Evolutionary conservation across 2,329 filamentous ascomycete genomes (phyloP).

Genomic region (Colletotrichum godetiae): DNA sequence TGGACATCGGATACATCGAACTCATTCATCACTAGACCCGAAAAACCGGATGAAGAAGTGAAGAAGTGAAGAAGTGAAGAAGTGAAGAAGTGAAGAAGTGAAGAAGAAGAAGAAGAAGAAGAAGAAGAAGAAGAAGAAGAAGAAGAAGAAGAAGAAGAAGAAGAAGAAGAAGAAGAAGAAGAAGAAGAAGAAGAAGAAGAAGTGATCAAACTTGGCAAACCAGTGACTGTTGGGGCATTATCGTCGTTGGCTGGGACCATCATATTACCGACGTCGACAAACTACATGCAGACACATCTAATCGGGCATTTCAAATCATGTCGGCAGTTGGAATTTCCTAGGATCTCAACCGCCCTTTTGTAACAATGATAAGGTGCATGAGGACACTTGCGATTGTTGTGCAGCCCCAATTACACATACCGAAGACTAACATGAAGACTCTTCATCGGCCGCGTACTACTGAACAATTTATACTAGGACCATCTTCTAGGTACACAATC

Average conservation of each 20-base stretch:
- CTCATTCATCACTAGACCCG: no score
- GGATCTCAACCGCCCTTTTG: background rate
- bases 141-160: no score
- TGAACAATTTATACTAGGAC: background rate
- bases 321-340: background rate
- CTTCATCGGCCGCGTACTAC: background rate
- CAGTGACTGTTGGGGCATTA: background rate
- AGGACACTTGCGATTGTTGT: background rate
- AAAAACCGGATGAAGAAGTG: no score
- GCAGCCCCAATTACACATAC: background rate
- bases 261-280: background rate
- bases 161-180: no score
- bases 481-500: background rate
- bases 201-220: no score
- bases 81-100: no score
- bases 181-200: no score
- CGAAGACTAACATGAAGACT: background rate
- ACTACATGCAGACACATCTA: background rate
- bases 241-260: background rate
- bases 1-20: no score
- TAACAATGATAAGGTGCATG: background rate
- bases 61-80: no score
- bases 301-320: background rate
- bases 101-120: no score
- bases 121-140: no score